Base-by-base conservation (phyloP, 768 basidiomycete genomes). In the Sporobolomyces phaffii region DNA sequence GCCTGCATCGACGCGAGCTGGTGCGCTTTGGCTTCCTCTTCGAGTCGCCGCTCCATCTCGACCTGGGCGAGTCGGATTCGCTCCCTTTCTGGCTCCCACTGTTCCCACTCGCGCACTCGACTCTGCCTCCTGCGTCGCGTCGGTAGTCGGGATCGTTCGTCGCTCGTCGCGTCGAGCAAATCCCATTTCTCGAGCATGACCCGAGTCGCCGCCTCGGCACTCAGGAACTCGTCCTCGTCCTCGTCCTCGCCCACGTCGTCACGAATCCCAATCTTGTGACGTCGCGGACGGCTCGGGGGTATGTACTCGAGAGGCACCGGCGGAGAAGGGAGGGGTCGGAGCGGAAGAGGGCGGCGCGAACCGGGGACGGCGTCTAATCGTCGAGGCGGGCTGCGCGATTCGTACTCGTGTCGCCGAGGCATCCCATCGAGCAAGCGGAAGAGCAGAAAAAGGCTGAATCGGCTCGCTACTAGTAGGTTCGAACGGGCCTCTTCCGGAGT, bases 121-220 rank as follows among this genome's bases (percentile, higher is more conserved):
- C 62, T 64, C 38, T 49, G 26, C 22, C 38, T 43, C 26, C 62
- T n/a, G n/a, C n/a, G n/a, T n/a, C n/a, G n/a, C n/a, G n/a, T n/a
- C n/a, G 44, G 8, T 45, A 14, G 48, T 4, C 26, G n/a, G 14
- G 60, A 3, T 31, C 34, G 22, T 3, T 48, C 13, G 29, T 18
- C 2, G 13, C 36, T 13, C 1, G 10, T 48, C 54, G 29, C 50
- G 29, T 43, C 65, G 51, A 66, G 60, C 18, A 33, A 20, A 45
- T 66, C 65, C 59, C 59, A 66, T 33, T 66, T 66, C 31, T 34
- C 9, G 17, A 66, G n/a, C 59, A 66, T 60, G 28, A 53, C 34
- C 7, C 65, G 31, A 13, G 65, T 66, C 10, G 65, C 65, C 11
- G 22, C 59, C 14, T 60, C 65, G 5, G 65, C 53, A 0, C 60